Conservation (phyloP, 164 flowering plant species). For the Chimonanthus praecox region DNA sequence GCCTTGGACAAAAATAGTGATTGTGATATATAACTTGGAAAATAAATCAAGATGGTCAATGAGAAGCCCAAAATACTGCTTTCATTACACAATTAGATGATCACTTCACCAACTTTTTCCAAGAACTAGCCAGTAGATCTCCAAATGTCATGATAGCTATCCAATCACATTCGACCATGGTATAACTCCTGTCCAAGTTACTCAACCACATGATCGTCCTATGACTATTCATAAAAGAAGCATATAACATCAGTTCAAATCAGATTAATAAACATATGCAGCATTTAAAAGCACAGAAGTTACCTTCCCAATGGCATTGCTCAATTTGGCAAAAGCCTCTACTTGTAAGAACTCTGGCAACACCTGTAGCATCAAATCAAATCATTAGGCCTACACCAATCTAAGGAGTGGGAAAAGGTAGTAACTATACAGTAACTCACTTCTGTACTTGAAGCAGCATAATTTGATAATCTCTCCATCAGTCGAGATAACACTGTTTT, state of each 20-base stretch:
- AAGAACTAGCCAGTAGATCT: not conserved
- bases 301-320: constrained; percentile 94
- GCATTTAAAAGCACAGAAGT: constrained; percentile 4
- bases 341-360: constrained; percentile 95
- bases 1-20: no score
- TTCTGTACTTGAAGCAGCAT: constrained; percentile 80
- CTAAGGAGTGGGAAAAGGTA: constrained; percentile 2
- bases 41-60: not conserved
- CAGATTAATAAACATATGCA: not conserved
- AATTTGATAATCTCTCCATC: constrained; percentile 94
- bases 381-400: constrained; percentile 7
- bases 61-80: not conserved
- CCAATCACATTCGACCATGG: not conserved
- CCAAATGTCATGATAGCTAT: not conserved
- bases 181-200: not conserved
- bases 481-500: constrained; percentile 84
- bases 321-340: constrained; percentile 91
- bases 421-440: constrained; percentile 27
- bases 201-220: not conserved
- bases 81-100: no score
- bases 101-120: no score
- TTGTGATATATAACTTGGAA: no score
- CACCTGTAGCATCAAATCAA: constrained; percentile 36
- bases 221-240: not conserved
- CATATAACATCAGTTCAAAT: not conserved